A percentile compares a stretch with the other conserved stretches of the same genome.
These are phyloP conservation scores for Neopestalotiopsis clavispora DNA, from an alignment of 2,329 filamentous ascomycete species.

Conservation along the genomic window DNA sequence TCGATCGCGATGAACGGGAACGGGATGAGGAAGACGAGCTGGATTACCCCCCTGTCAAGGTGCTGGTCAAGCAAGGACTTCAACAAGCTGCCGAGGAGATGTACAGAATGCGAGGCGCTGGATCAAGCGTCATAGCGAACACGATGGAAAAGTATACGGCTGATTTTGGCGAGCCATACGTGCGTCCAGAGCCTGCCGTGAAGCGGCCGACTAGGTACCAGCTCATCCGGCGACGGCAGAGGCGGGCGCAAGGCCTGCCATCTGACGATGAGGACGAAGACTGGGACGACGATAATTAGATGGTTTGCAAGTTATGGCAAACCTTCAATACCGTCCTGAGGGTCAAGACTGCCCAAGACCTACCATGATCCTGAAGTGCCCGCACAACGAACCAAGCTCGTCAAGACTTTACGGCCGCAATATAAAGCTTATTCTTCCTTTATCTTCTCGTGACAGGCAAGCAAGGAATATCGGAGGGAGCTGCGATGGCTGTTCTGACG, in stretches of 20 bases:
- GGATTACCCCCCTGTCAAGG: not conserved
- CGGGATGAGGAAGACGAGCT: slow-evolving; percentile 11
- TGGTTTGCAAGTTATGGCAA: not conserved
- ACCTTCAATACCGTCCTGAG: not conserved
- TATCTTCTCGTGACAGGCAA: slow-evolving; percentile 8
- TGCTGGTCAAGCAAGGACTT: slow-evolving; percentile 8
- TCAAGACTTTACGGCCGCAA: not conserved
- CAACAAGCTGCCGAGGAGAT: slow-evolving; percentile 6
- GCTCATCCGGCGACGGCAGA: slow-evolving; percentile 1
- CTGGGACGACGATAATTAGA: not conserved
- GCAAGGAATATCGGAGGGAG: slow-evolving; percentile 4
- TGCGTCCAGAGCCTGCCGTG: slow-evolving; percentile 2
- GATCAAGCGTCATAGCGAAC: not conserved
- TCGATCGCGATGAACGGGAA: slow-evolving; percentile 5
- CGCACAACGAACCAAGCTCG: not conserved
- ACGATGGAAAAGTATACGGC: slow-evolving; percentile 2
- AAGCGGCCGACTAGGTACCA: slow-evolving; percentile 6
- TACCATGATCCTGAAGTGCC: too few relatives aligned
- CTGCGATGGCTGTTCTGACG: not conserved
- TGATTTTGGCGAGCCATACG: slow-evolving; percentile 11
- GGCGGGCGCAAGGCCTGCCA: slow-evolving; percentile 4
- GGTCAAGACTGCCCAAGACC: not conserved
- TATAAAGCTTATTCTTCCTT: not conserved
- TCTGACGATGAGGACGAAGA: not conserved
- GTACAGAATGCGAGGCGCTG: slow-evolving; percentile 11